Evolutionary conservation across 2,329 filamentous ascomycete species (phyloP).

Genomic region (Penicillium italicum): DNA sequence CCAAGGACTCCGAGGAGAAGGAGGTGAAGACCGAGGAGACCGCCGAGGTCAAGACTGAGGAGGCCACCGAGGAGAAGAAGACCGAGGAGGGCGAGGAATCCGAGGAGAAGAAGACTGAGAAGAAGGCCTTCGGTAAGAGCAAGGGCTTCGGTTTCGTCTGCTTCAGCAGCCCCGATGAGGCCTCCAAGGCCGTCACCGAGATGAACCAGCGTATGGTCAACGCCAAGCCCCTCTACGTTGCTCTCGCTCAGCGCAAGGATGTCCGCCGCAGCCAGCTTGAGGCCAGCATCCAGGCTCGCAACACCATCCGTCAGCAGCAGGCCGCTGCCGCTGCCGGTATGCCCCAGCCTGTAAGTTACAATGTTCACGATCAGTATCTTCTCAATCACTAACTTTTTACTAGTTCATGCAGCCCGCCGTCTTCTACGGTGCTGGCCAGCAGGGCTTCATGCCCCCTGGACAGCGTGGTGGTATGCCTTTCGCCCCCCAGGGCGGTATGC

Average conservation of each 20-base stretch:
- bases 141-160: constrained; percentile 99
- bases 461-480: constrained; percentile 62
- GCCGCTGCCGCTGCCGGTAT: constrained; percentile 86
- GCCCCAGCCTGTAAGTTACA: constrained; percentile 53
- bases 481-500: constrained; percentile 52
- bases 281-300: constrained; percentile 97
- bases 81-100: constrained; percentile 55
- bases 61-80: constrained; percentile 48
- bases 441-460: constrained; percentile 54
- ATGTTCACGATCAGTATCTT: background rate
- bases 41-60: constrained; percentile 47
- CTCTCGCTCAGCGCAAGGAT: constrained; percentile 98
- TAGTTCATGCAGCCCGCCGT: constrained; percentile 79
- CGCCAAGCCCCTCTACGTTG: constrained; percentile 95
- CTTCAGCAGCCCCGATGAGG: constrained; percentile 99
- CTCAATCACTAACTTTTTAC: background rate
- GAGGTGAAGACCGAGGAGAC: constrained; percentile 42
- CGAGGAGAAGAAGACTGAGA: constrained; percentile 56
- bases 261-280: constrained; percentile 99
- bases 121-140: constrained; percentile 84
- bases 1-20: constrained; percentile 45
- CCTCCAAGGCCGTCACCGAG: constrained; percentile 97
- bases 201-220: constrained; percentile 99
- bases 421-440: constrained; percentile 77
- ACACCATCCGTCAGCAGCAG: constrained; percentile 98